Base-by-base conservation (phyloP, 306 rosid genomes). In the Bauhinia variegata region DNA sequence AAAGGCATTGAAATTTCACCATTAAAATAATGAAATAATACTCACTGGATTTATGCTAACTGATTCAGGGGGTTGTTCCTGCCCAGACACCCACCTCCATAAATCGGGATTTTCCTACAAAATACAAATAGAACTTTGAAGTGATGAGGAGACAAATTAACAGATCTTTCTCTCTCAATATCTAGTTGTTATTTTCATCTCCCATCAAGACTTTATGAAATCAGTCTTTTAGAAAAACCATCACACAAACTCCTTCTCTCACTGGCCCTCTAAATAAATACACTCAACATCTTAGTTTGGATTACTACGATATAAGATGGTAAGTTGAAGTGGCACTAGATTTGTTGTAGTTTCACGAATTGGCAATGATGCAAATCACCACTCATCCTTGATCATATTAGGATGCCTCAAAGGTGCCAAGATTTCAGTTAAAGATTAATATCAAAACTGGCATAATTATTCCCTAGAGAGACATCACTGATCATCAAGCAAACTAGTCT, bases 1-100 rank as follows among this genome's bases (percentile, higher is more conserved):
- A 53, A 62, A 77, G 65, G 71, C 38, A 44, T 14, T 10, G 55
- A 39, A 54, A 58, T 11, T 51, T 14, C 49, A 66, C 39, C 38
- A 17, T 63, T 79, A 14, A 32, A 52, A 51, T 76, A 60, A 72
- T 60, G 38, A 57, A 33, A 50, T 16, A 43, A 65, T 41, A 73
- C 96, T 92, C 60, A 89, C 98, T 18, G 86, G 95, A 78, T 92
- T 92, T 15, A 17, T 71, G 72, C 56, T 38, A 67, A 92, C 41
- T 59, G 81, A 68, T 63, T 86, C 84, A 1, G 95, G 98, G 43
- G 96, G 88, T 65, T 82, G 84, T 70, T 89, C 96, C 77, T 92
- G 96, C 59, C 95, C 93, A 39, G 83, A 84, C 67, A 92, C 42
- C 98, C 98, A 92, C 74, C 72, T 87, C 98, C 95, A 92, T 58